phyloP scores from a whole-genome alignment of 176 grass and related monocot species.

The Poa annua region DNA sequence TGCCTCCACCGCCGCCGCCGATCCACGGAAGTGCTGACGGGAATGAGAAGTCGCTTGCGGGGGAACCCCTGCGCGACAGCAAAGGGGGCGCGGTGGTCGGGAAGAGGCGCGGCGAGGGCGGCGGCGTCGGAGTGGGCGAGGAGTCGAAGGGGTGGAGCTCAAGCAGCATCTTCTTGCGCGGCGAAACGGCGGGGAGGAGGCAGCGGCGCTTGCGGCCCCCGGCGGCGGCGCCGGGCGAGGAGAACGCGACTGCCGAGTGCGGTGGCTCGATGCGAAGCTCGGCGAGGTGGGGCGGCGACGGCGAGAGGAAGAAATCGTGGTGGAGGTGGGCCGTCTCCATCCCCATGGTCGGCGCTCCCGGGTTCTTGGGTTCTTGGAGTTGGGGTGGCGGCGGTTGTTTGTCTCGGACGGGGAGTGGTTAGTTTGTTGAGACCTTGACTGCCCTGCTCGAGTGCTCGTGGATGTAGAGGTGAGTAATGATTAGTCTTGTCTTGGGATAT shows the following conservation, averaged over 20 bases:
- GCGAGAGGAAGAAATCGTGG: constrained; percentile 18
- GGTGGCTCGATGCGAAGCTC: constrained; percentile 20
- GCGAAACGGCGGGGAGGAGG: constrained; percentile 18
- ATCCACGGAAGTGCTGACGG: background rate
- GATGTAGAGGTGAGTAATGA: background rate
- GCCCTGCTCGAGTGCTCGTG: background rate
- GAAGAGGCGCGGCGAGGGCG: background rate
- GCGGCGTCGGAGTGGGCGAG: constrained; percentile 5
- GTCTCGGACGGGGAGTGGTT: background rate
- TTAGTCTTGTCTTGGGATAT: background rate
- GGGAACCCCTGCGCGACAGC: constrained; percentile 13
- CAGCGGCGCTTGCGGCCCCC: constrained; percentile 27
- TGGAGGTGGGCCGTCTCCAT: constrained; percentile 16
- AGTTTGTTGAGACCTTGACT: background rate
- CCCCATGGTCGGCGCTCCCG: constrained; percentile 3
- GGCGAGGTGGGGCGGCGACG: constrained; percentile 3
- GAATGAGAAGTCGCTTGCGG: constrained; percentile 20
- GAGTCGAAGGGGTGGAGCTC: constrained; percentile 19
- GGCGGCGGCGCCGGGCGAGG: background rate
- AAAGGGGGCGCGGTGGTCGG: constrained; percentile 1
- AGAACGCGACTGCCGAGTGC: constrained; percentile 19
- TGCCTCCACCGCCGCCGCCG: background rate
- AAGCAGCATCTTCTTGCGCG: constrained; percentile 30
- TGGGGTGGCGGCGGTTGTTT: background rate
- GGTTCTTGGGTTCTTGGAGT: constrained; percentile 18